Evolutionary conservation across 306 rosid genomes (phyloP), one percentile per base, ranked within the genome.

Genomic region (Pterocarpus macrocarpus): DNA sequence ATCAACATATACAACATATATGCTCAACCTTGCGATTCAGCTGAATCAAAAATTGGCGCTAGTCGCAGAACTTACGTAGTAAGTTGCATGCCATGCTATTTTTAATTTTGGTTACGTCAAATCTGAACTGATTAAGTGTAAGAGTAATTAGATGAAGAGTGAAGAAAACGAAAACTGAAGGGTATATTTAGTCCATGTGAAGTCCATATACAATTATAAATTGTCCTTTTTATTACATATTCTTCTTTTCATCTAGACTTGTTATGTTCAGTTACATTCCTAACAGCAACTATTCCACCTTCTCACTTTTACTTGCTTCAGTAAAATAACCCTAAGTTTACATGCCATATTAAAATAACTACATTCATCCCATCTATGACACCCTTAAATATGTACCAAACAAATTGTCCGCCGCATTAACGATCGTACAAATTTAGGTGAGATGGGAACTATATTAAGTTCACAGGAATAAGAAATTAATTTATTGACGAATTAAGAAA

Each of bases 1-100:
- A 5, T 89, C 36, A 12, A 86, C 47, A 69, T 84, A 52, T 86
- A 87, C 71, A 85, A 87, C 80, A 39, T 89, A 39, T 91, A 91
- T 81, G 88, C 89, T 71, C 85, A 91, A 38, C 13, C 14, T 62
- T 91, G 91, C 6, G 57, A 47, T 67, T 4, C 44, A 50, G 32
- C 83, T 65, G 14, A 80, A 79, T 28, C 85, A 68, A 71, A 70
- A 67, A 36, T 82, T 35, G 35, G 38, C 61, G 35, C 66, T 3
- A 62, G 12, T 63, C 6, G 55, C 41, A 15, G 67, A 35, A 55
- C 35, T 57, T 50, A 44, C 71, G 69, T 83, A 12, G 92, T 85
- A 71, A 89, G 92, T 88, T 38, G 39, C 67, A 74, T 39, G 4
- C 4, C 61, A 11, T 43, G 32, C 43, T 11, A 28, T 22, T 22